A percentile compares a stretch with the other conserved stretches of the same genome.
Evolutionary conservation across 148 eudicot species (phyloP).

Genomic region (Selenicereus undatus): DNA sequence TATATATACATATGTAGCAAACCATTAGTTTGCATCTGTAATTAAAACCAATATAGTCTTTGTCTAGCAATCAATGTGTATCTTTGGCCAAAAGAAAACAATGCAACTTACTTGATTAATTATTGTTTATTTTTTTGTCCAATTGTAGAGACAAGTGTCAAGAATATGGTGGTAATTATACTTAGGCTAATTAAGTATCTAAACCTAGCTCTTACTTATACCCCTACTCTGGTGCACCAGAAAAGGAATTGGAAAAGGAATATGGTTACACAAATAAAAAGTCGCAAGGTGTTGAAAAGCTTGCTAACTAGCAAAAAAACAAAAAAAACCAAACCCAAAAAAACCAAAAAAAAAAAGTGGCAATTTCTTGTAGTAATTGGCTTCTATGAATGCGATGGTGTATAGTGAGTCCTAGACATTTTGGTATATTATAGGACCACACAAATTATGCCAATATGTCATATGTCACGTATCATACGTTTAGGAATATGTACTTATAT

Average conservation of each 20-base stretch:
- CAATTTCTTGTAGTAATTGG: background rate
- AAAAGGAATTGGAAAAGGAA: background rate
- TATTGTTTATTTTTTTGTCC: background rate
- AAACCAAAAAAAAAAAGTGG: background rate
- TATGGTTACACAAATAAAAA: background rate
- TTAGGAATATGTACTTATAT: too few species aligned
- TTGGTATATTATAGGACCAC: background rate
- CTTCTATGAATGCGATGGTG: background rate
- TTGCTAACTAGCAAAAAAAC: background rate
- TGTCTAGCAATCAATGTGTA: too few species aligned
- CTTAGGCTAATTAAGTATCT: background rate
- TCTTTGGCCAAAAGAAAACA: too few species aligned
- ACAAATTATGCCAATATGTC: background rate
- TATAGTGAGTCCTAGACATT: background rate
- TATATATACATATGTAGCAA: too few species aligned
- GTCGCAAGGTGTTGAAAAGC: background rate
- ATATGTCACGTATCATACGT: too few species aligned
- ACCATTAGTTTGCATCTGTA: too few species aligned
- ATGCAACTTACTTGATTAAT: background rate
- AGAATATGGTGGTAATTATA: background rate
- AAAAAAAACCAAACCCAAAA: background rate
- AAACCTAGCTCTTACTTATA: too few species aligned
- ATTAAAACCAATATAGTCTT: too few species aligned
- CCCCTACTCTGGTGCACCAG: background rate
- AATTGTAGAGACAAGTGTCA: background rate